Base-by-base conservation (phyloP, 1,284 basidiomycete species). In the Trametes pubescens region DNA sequence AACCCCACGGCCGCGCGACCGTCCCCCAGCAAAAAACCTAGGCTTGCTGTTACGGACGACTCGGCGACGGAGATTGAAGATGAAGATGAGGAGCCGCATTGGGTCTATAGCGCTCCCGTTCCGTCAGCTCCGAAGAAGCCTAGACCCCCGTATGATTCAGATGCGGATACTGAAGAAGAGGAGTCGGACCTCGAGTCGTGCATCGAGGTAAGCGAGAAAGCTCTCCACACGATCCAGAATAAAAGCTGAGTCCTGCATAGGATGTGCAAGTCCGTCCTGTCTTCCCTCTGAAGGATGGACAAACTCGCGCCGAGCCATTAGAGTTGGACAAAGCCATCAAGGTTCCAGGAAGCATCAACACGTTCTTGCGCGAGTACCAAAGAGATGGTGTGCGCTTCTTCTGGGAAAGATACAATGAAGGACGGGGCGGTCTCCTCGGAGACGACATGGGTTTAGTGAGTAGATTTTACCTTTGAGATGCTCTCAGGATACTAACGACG, bases 371-470 rank as follows among this genome's bases (percentile, higher is more conserved):
- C 58, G 86, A 89, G 54, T 96, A 96, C 71, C 94, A 96, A 72
- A 83, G 93, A 32, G 90, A 95, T 24, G 94, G 95, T 14, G 84
- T 92, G 16, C 76, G 78, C 38, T 96, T 96, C 74, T 84, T 96
- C 59, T 95, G 84, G 77, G 78, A 84, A 8, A 81, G 86, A 37
- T 95, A 89, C 72, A 75, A 81, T 16, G 79, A 88, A 67, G 82
- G 81, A 0, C 77, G 83, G 51, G 94, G 94, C 1, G 93, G 89
- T 0, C 73, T 95, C 18, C 82, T 96, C 1, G 94, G 93, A 18
- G 94, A 96, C 74, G 94, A 96, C 72, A 96, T 96, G 94, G 94
- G 93, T 60, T 77, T 94, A 62, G 91, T 92, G 73, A 73, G 85
- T 82, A 56, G 7, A 55, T 16, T 7, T 16, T 47, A 5, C 9